Evolutionary conservation across 2,329 filamentous ascomycete genomes (phyloP), one percentile per base, ranked within the genome.

Genomic region (Dactylellina parvicollis): DNA sequence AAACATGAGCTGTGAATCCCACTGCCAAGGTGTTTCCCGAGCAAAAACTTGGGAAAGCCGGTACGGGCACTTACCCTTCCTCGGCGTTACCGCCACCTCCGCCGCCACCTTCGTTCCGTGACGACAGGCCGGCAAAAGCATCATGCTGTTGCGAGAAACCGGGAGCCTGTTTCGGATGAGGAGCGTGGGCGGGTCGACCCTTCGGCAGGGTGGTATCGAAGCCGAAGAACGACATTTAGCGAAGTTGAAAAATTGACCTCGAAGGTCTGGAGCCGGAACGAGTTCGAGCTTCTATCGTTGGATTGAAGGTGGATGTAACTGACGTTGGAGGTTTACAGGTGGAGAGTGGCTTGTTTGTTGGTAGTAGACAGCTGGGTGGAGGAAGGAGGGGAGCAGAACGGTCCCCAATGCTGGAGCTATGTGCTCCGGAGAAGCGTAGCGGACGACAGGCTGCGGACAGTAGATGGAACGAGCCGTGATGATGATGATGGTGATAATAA

Each of bases 201-300:
- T 85, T 83, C 55, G 87, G 87, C 28, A 89, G 86, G 80, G 67
- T 72, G 36, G 57, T 65, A 30, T 96, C 90, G 82, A 96, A 93
- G 77, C 92, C 91, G 82, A 96, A 96, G 85, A 96, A 96, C 32
- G 92, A 93, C 93, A 96, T 95, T 77, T 76, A 38, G 3, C 10
- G 81, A 78, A 56, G 40, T 10, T 54, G 20, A 26, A 18, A 8
- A 22, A 60, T 60, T 55, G 54, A 49, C 44, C 56, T 67, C n/a
- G 28, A 56, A 20, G 56, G 47, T 42, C 60, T 28, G n/a, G 30
- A 40, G 34, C 22, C 30, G 32, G 22, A 18, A 49, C 20, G 10
- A 65, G 14, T 32, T 14, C 24, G 44, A 57, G 44, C 54, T 50
- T 49, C 24, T 42, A 32, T 54, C 8, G 40, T 18, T 28, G 50